Percentiles rank a stretch among this genome's conserved stretches.
Conservation (phyloP, 1,139 yeast species). For the Lizanozyma gosingica region DNA sequence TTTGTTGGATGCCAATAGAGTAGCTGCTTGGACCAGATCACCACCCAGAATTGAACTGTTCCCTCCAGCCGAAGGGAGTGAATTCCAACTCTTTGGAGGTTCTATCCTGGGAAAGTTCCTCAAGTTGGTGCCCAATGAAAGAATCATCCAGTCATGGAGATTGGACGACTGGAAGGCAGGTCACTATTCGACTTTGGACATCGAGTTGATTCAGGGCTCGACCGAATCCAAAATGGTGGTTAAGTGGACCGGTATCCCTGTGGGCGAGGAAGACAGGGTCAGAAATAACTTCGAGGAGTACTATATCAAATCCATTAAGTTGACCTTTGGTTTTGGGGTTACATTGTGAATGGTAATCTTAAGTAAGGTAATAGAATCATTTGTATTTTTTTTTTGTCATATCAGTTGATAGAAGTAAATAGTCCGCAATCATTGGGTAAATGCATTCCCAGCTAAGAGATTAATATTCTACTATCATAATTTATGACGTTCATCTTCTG, state of each 20-base stretch:
- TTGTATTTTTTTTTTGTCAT: too few relatives aligned
- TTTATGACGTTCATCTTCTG: too few relatives aligned
- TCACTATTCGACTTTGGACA: slow-evolving; percentile 61
- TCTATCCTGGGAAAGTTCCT: slow-evolving; percentile 66
- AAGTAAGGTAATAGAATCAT: too few relatives aligned
- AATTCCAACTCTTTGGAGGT: slow-evolving; percentile 78
- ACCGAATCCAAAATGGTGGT: slow-evolving; percentile 79
- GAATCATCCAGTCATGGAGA: slow-evolving; percentile 76
- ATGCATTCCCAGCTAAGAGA: too few relatives aligned
- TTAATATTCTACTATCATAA: too few relatives aligned
- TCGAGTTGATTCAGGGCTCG: slow-evolving; percentile 64
- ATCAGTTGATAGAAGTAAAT: too few relatives aligned
- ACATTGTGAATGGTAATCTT: slow-evolving; percentile 40
- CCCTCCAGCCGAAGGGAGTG: slow-evolving; percentile 52
- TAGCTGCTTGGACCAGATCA: slow-evolving; percentile 86
- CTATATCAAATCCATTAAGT: slow-evolving; percentile 78
- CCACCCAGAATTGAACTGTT: slow-evolving; percentile 46
- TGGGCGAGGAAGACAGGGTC: slow-evolving; percentile 94
- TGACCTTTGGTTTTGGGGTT: slow-evolving; percentile 92
- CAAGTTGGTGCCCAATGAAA: slow-evolving; percentile 47
- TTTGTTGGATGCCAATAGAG: slow-evolving; percentile 63
- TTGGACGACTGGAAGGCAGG: slow-evolving; percentile 81
- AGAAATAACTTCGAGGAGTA: slow-evolving; percentile 79
- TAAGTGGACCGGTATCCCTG: slow-evolving; percentile 81
- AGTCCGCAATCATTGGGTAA: too few relatives aligned